phyloP scores from a whole-genome alignment of 2,329 filamentous ascomycete genomes.

The Coniochaeta ligniaria region DNA sequence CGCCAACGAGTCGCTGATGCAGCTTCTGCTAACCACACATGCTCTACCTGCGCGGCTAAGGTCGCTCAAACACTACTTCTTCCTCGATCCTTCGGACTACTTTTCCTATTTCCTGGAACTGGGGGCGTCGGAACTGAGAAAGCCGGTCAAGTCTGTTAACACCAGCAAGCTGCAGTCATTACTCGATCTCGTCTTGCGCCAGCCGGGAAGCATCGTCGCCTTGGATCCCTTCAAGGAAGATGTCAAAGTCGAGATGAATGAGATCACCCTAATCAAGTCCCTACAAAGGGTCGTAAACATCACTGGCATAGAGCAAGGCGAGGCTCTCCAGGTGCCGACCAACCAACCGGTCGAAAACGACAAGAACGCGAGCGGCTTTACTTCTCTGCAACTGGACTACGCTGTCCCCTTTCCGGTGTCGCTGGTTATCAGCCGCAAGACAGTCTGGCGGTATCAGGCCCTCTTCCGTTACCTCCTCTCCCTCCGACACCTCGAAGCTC shows the following conservation, averaged over 20 bases:
- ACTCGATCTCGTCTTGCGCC: slow-evolving; percentile 92
- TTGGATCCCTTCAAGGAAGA: slow-evolving; percentile 98
- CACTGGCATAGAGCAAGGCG: slow-evolving; percentile 87
- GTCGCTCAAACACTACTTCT: slow-evolving; percentile 98
- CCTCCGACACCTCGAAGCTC: slow-evolving; percentile 79
- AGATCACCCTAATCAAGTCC: slow-evolving; percentile 85
- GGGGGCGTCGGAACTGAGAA: slow-evolving; percentile 79
- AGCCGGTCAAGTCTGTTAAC: slow-evolving; percentile 83
- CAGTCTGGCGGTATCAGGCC: slow-evolving; percentile 92
- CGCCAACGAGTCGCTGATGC: slow-evolving; percentile 88
- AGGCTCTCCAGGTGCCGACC: slow-evolving; percentile 65
- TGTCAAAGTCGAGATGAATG: slow-evolving; percentile 95
- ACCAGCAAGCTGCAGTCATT: slow-evolving; percentile 89
- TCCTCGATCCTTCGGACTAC: slow-evolving; percentile 95
- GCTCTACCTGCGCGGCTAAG: slow-evolving; percentile 78
- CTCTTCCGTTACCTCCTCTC: slow-evolving; percentile 92
- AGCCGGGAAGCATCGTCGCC: slow-evolving; percentile 88
- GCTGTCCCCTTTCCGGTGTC: slow-evolving; percentile 91
- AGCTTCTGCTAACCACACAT: slow-evolving; percentile 86
- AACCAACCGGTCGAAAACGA: slow-evolving; percentile 66
- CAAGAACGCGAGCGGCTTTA: slow-evolving; percentile 84
- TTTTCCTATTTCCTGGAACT: slow-evolving; percentile 97
- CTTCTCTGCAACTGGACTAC: slow-evolving; percentile 90
- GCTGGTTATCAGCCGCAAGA: slow-evolving; percentile 91
- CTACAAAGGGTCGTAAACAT: slow-evolving; percentile 96